Evolutionary conservation across 371 early-diverging fungal genomes (phyloP).

Genomic region (Batrachochytrium dendrobatidis): DNA sequence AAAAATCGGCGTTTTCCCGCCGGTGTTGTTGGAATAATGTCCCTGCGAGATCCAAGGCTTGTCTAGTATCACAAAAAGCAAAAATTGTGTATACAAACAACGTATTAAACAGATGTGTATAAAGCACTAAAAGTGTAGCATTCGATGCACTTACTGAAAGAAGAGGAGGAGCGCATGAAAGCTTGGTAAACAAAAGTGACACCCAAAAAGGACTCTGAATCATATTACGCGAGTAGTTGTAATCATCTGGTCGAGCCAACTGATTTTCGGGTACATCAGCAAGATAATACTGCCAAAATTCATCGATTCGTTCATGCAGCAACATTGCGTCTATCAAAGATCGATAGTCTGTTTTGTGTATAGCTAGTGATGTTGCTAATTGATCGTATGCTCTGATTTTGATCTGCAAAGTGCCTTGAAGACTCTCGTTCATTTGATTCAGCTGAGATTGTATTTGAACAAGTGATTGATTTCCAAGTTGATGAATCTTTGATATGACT

Average conservation of each 20-base stretch:
- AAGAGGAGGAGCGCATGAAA: conserved; percentile 36
- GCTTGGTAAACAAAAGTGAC: conserved; percentile 34
- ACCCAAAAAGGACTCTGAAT: conserved; percentile 44
- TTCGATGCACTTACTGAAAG: conserved; percentile 10
- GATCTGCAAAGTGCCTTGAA: conserved; percentile 9
- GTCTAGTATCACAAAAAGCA: not conserved
- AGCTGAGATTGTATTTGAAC: not conserved
- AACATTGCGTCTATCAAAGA: conserved; percentile 30
- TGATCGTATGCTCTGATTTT: conserved; percentile 34
- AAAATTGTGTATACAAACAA: not conserved
- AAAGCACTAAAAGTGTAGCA: conserved; percentile 6
- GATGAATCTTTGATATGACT: conserved; percentile 1
- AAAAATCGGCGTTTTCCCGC: conserved; percentile 42
- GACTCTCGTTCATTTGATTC: conserved; percentile 14
- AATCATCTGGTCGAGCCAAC: conserved; percentile 46
- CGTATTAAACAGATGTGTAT: not conserved
- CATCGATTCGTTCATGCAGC: conserved; percentile 26
- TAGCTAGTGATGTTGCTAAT: conserved; percentile 28
- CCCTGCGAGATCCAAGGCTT: conserved; percentile 26
- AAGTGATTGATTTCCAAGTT: not conserved
- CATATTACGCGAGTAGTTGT: conserved; percentile 37
- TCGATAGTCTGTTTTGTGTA: conserved; percentile 26
- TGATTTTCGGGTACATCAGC: conserved; percentile 38
- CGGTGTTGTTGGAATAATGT: conserved; percentile 39
- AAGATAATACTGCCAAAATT: conserved; percentile 42